These are phyloP conservation scores for Helicostylum pulchrum DNA, from an alignment of 192 early-diverging fungal species.

Conservation along the genomic window DNA sequence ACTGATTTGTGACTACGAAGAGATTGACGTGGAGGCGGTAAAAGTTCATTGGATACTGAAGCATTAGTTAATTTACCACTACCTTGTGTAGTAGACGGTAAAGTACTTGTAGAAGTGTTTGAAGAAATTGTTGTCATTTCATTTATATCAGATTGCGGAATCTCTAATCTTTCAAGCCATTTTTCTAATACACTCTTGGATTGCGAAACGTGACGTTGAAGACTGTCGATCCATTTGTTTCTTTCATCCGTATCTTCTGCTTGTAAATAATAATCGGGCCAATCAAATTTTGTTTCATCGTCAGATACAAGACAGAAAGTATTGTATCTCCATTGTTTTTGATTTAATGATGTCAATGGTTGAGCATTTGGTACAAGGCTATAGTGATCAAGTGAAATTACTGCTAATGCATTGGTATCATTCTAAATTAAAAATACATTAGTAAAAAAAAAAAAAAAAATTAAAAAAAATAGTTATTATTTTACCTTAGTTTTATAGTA, in stretches of 20 bases:
- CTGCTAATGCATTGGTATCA: conserved; percentile 4
- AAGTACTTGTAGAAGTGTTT: not conserved
- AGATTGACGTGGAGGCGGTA: not conserved
- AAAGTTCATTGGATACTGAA: not conserved
- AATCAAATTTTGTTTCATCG: conserved; percentile 5
- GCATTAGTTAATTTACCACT: not conserved
- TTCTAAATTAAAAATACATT: conserved; percentile 1
- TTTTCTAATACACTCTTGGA: conserved; percentile 32
- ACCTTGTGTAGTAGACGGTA: not conserved
- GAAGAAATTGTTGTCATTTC: not conserved
- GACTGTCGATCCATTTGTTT: conserved; percentile 10
- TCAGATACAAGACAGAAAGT: conserved; percentile 23
- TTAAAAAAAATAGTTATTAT: no score
- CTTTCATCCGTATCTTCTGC: conserved; percentile 17
- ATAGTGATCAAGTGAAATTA: conserved; percentile 19
- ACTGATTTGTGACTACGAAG: not conserved
- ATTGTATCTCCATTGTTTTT: not conserved
- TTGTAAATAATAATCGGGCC: conserved; percentile 23
- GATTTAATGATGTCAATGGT: conserved; percentile 14
- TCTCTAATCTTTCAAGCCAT: conserved; percentile 33
- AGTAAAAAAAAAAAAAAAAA: not conserved
- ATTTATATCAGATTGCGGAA: not conserved
- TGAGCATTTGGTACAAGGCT: conserved; percentile 6
- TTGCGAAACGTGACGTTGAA: conserved; percentile 14
- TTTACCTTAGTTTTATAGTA: conserved; percentile 24